Evolutionary conservation across 371 early-diverging fungal species (phyloP).

Genomic region (Mortierella sp.): DNA sequence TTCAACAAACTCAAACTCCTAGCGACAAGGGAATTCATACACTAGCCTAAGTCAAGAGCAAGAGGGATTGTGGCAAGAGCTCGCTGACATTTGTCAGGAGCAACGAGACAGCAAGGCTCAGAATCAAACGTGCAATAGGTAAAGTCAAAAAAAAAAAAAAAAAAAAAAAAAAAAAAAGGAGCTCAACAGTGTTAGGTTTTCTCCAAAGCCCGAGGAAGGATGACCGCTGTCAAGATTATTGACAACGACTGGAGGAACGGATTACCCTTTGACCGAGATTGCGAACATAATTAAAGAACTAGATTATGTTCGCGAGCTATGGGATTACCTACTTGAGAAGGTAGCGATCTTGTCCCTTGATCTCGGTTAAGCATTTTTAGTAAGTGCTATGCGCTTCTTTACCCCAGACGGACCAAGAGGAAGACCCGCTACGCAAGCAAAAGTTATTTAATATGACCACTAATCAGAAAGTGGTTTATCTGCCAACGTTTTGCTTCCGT

Average conservation of each 20-base stretch:
- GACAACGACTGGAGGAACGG: background rate
- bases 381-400: background rate
- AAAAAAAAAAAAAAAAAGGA: too few species aligned
- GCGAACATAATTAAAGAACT: background rate
- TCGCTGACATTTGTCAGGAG: too few species aligned
- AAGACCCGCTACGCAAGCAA: too few species aligned
- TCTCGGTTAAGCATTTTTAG: background rate
- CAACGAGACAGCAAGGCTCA: too few species aligned
- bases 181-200: too few species aligned
- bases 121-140: too few species aligned
- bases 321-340: background rate
- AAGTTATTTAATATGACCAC: too few species aligned
- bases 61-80: too few species aligned
- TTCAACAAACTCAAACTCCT: too few species aligned
- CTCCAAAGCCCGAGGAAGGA: background rate
- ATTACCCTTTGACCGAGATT: slow-evolving; percentile 4
- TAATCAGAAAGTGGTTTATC: background rate
- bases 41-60: too few species aligned
- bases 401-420: background rate
- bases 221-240: background rate
- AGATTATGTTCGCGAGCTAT: background rate
- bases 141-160: too few species aligned
- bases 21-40: too few species aligned
- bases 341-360: background rate
- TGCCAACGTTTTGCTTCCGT: slow-evolving; percentile 7